Base-by-base conservation (phyloP, 2,329 filamentous ascomycete genomes). In the Fonsecaea nubica region DNA sequence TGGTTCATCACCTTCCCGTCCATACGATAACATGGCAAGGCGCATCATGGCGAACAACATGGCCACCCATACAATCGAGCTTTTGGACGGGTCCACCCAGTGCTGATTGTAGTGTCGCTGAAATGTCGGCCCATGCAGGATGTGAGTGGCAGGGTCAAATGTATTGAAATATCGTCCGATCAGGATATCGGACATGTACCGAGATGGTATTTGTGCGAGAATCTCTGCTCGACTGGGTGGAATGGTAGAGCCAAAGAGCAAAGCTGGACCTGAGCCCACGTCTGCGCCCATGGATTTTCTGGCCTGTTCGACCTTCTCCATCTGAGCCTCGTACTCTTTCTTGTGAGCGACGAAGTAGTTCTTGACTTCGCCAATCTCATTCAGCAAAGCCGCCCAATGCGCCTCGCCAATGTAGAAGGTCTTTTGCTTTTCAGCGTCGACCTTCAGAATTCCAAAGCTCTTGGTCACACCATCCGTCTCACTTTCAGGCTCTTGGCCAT, bases 161-260 rank as follows among this genome's bases (percentile, higher is more conserved):
- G 91, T 94, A 76, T 94, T 94, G 82, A 98, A 97, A 76, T 96
- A 99, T 67, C 94, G 88, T 68, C 90, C 89, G 68, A 97, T 90
- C 18, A 98, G 83, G 30, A 92, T 89, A 74, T 97, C 88, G n/a
- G 95, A 90, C 30, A 89, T 90, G 42, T 91, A 88, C 75, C 93
- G 94, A 0, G 90, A 84, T 1, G 95, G 95, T 50, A 98, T 85
- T 58, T 90, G 88, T 33, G 89, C 86, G 68, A 96, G 86, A 10
- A 98, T 84, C 74, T 98, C 94, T 18, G 86, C 81, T 73, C 92
- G 90, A 48, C 89, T 89, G 12, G 90, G 89, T 9, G 89, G 86
- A 57, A 89, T 83, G 70, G 84, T 84, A 1, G 89, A 88, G 60
- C 91, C 92, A 69, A 96, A 90, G 9, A 98, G 81, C 71, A 97